These are phyloP conservation scores for Dimocarpus longan DNA, from an alignment of 345 rosid species.

Conservation along the genomic window DNA sequence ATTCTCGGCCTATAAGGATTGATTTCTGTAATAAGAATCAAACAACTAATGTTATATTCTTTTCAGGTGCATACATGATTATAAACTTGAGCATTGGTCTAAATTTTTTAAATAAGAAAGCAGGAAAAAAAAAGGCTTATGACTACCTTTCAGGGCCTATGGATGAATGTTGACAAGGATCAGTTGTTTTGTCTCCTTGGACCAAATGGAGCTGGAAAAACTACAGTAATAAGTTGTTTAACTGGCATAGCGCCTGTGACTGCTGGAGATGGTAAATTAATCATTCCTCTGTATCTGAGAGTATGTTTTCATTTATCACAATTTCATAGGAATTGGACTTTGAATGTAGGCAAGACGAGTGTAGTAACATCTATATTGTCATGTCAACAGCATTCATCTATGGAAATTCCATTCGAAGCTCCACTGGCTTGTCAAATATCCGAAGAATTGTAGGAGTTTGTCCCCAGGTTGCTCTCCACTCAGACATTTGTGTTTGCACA, in stretches of 20 bases:
- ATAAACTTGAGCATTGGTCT: not conserved
- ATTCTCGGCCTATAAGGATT: too few relatives aligned
- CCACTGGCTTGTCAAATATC: slow-evolving; percentile 85
- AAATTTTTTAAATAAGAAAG: too few relatives aligned
- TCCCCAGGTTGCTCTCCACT: slow-evolving; percentile 66
- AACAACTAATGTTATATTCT: not conserved
- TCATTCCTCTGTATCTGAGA: slow-evolving; percentile 16
- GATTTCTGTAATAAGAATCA: too few relatives aligned
- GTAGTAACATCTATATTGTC: slow-evolving; percentile 10
- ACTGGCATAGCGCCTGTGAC: slow-evolving; percentile 86
- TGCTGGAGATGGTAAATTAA: slow-evolving; percentile 73
- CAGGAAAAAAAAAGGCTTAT: too few relatives aligned
- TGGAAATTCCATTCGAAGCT: slow-evolving; percentile 73
- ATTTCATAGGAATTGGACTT: not conserved
- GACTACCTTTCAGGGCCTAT: slow-evolving; percentile 56
- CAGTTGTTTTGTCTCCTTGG: slow-evolving; percentile 94
- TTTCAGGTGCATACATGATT: not conserved
- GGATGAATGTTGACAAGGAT: slow-evolving; percentile 82
- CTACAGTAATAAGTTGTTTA: slow-evolving; percentile 78
- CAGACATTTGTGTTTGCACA: not conserved
- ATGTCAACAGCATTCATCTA: slow-evolving; percentile 62
- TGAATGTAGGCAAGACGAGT: not conserved
- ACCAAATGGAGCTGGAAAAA: slow-evolving; percentile 97
- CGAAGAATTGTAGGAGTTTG: slow-evolving; percentile 80
- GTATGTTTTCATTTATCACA: not conserved